phyloP scores from a whole-genome alignment of 331 rosid species.

The Ulmus americana region DNA sequence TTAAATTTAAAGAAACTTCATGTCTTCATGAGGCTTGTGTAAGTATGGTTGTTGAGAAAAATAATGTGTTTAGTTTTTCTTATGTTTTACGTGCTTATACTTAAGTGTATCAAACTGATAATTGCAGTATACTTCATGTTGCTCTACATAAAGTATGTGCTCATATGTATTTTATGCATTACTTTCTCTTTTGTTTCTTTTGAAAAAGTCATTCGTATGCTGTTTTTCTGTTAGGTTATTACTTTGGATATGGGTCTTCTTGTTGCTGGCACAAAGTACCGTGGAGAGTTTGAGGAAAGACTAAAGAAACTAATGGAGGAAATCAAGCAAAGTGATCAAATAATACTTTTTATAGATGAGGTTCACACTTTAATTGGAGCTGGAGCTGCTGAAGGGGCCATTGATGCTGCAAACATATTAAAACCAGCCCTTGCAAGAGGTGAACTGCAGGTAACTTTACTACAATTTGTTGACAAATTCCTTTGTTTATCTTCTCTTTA shows the following conservation, averaged over 20 bases:
- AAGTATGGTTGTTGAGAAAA: no score
- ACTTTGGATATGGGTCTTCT: constrained; percentile 94
- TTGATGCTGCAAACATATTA: constrained; percentile 83
- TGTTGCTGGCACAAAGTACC: constrained; percentile 93
- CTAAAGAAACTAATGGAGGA: constrained; percentile 87
- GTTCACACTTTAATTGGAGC: constrained; percentile 90
- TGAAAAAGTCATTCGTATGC: background rate
- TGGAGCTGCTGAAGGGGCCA: constrained; percentile 97
- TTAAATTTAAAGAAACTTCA: no score
- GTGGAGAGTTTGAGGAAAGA: constrained; percentile 97
- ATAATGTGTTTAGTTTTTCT: no score
- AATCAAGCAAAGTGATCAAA: constrained; percentile 77
- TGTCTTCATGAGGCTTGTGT: no score
- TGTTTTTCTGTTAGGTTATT: constrained; percentile 54
- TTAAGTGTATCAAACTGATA: no score
- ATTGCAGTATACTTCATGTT: no score
- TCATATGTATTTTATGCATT: background rate
- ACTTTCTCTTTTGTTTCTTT: no score
- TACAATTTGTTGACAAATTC: background rate
- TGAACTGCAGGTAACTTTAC: constrained; percentile 61
- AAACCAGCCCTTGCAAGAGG: constrained; percentile 88
- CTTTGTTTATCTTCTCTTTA: background rate
- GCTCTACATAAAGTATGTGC: background rate
- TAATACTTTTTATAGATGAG: constrained; percentile 73
- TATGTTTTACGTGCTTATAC: no score